Evolutionary conservation across 805 yeast genomes (phyloP), one percentile per base, ranked within the genome.

Genomic region (Candida berthetii): DNA sequence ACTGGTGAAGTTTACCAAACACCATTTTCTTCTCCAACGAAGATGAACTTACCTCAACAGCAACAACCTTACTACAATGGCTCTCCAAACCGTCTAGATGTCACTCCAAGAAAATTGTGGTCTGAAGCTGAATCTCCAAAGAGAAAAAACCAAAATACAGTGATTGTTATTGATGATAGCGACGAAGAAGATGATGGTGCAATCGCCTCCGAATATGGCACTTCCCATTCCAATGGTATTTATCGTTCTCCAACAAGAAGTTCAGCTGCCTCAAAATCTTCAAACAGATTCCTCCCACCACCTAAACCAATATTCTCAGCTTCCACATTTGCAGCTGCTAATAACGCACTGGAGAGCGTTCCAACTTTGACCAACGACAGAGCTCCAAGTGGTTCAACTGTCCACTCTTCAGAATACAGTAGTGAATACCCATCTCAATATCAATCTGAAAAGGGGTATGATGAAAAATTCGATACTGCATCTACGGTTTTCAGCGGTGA

Each of bases 121-220:
- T 82, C 93, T 3, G 65, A 76, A 41, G 62, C 77, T 49, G 90
- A 85, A 58, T 81, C 95, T 0, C 93, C 95, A 28, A 74, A 69
- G 42, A 74, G 89, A 56, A 71, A 71, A 34, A 67, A 64, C 32
- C 73, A 71, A 32, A 68, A 69, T 4, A 69, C 80, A 6, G 65
- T 80, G 4, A 61, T 74, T 13, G 69, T 80, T 37, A 65, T 69
- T 24, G 68, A 68, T 41, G 66, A 68, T 39, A 64, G 60, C 14
- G 64, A 58, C 16, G 68, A 68, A 36, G 62, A 61, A 32, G 66
- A 62, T 15, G 59, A 58, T 15, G 59, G 57, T 11, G 41, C 38
- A 3, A 34, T 31, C 7, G 5, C 8, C n/a, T 46, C 34, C 4
- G 13, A 7, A 13, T 15, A 47, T 16, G 42, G 40, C 5, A 40